Base-by-base conservation (phyloP, 2,329 filamentous ascomycete genomes). In the Penicillium sp. region DNA sequence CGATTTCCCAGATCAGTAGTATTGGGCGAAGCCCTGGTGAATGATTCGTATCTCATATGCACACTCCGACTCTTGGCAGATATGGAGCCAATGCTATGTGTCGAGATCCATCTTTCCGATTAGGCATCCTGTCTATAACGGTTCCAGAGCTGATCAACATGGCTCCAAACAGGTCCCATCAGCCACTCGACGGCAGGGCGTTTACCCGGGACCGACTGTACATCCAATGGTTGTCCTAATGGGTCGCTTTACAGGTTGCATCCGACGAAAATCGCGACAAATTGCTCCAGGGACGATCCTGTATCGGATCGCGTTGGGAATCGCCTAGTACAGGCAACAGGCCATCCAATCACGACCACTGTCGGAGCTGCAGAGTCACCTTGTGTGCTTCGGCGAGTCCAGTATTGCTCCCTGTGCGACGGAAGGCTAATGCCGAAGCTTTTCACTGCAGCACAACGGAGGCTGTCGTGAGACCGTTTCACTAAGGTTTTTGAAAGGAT, bases 401-500 rank as follows among this genome's bases (percentile, higher is more conserved):
- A 51, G 12, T 47, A 29, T 54, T 55, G 49, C 28, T 43, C 47
- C 47, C 39, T 51, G 60, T 61, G 53, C 49, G 31, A 61, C 58
- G 15, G 24, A 38, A n/a, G 36, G 28, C 33, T 34, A 43, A 31
- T 53, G 56, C 49, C 54, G 54, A 51, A 55, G 45, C 54, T 51
- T 44, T 59, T 57, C 57, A 57, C 47, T 52, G 56, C 49, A 59
- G 50, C 46, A 51, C 52, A 53, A 48, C 53, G 59, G 49, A 47
- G 45, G 16, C 51, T 58, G 56, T 38, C 50, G 60, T 62, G 52
- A 57, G 49, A 63, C 59, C 47, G 6, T 39, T 39, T 10, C 3
- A 29, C 10, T 21, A 21, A 18, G 9, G 34, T 10, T 21, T 21
- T 21, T 18, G 34, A 38, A 21, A 21, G 16, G 15, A 15, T 12